phyloP scores from a whole-genome alignment of 176 grass and related monocot species.

The Hordeum marinum region DNA sequence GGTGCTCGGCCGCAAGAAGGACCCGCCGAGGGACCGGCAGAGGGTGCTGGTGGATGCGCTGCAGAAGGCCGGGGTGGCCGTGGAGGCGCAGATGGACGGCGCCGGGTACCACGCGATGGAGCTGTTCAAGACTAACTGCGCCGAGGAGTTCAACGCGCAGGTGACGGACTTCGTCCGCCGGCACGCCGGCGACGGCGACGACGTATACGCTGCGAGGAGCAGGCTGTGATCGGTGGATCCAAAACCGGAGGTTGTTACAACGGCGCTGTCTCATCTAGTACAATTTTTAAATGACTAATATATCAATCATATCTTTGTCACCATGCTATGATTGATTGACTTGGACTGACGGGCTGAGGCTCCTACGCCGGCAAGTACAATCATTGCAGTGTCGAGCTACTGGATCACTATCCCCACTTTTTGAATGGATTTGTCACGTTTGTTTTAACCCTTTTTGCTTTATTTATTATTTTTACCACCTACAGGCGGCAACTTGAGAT shows the following conservation, averaged over 20 bases:
- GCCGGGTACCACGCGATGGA: constrained; percentile 74
- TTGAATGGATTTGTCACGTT: constrained; percentile 2
- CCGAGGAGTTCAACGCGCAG: constrained; percentile 52
- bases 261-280: background rate
- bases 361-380: background rate
- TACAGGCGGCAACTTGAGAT: too few relatives aligned
- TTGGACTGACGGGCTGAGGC: background rate
- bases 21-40: constrained; percentile 73
- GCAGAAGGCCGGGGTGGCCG: constrained; percentile 37
- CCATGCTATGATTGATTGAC: background rate
- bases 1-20: constrained; percentile 52
- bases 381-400: background rate
- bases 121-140: constrained; percentile 49
- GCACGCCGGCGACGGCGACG: background rate
- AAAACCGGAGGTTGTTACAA: background rate
- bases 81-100: constrained; percentile 44
- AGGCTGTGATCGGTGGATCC: constrained; percentile 29
- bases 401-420: background rate
- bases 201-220: constrained; percentile 18
- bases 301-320: background rate
- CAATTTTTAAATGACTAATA: background rate
- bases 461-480: too few relatives aligned
- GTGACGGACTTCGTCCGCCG: constrained; percentile 53
- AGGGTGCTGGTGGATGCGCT: constrained; percentile 52
- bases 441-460: background rate